phyloP scores from a whole-genome alignment of 495 filamentous ascomycete genomes.

The Saxophila tyrrhenica region DNA sequence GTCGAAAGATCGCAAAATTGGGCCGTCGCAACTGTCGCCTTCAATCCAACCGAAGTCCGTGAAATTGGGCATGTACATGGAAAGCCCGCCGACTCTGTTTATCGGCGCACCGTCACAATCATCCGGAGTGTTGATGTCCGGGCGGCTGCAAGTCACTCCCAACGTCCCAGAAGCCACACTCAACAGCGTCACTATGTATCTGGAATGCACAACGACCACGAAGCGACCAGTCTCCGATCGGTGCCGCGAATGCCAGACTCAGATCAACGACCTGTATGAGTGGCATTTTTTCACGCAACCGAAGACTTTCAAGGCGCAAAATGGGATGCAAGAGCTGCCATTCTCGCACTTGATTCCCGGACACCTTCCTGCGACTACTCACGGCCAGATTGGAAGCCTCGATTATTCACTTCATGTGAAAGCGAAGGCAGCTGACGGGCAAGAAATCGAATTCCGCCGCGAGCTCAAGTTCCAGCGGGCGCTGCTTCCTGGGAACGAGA shows the following conservation, averaged over 20 bases:
- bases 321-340: conserved; percentile 60
- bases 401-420: conserved; percentile 70
- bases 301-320: conserved; percentile 48
- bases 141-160: conserved; percentile 44
- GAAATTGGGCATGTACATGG: conserved; percentile 65
- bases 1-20: conserved; percentile 9
- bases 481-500: conserved; percentile 61
- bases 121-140: conserved; percentile 78
- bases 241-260: conserved; percentile 63
- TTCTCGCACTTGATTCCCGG: conserved; percentile 85
- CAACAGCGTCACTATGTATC: conserved; percentile 54
- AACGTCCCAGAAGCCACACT: conserved; percentile 53
- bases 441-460: conserved; percentile 53
- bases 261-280: conserved; percentile 56
- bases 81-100: conserved; percentile 82
- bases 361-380: conserved; percentile 69
- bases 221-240: conserved; percentile 68
- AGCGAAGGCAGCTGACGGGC: conserved; percentile 47
- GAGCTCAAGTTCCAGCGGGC: conserved; percentile 64
- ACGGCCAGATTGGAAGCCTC: conserved; percentile 57
- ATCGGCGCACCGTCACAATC: conserved; percentile 62
- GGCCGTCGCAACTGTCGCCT: not conserved
- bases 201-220: conserved; percentile 55
- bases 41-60: conserved; percentile 29
- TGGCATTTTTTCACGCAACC: conserved; percentile 70